Base-by-base conservation (phyloP, 176 grass and related monocot species). In the Guadua angustifolia region DNA sequence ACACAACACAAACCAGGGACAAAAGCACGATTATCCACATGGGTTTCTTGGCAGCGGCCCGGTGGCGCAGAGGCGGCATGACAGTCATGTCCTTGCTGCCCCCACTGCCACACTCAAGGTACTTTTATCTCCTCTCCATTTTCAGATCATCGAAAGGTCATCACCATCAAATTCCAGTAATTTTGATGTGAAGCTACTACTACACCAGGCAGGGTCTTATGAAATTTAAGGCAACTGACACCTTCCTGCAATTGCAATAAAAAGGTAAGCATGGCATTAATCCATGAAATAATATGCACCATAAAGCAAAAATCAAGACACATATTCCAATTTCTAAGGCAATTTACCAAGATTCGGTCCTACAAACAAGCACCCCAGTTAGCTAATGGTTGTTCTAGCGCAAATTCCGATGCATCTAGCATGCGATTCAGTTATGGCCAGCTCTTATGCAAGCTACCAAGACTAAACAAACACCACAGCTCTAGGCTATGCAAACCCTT, bases 21-120 rank as follows among this genome's bases (percentile, higher is more conserved):
- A 99, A 24, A n/a, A 99, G 82, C 62, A 99, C 78, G 36, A 99
- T 87, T 56, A 99, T 99, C 96, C 96, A 95, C 46, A 90, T 84
- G 83, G 96, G 96, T 49, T 90, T 92, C 80, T 88, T 95, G 51
- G 95, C 79, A 16, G 56, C 77, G 16, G 61, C 58, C 60, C 91
- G 89, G 4, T 94, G 93, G 81, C 85, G 85, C 39, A 47, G 79
- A 50, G 64, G 80, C 17, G 85, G 74, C 91, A 95, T 92, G 83
- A 88, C 75, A 47, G 88, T 85, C 77, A 87, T 79, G 66, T 92
- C 91, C 84, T 91, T 90, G 70, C 79, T 88, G 59, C 75, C 5
- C 5, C 7, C 80, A 46, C 76, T 93, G 85, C 68, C 79, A 87
- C 25, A 70, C 63, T 25, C 84, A 18, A 57, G 77, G 59, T 32